Percentiles rank a stretch among this genome's conserved stretches.
Conservation (phyloP, 768 basidiomycete species). For the Tricholoma saponaceum region DNA sequence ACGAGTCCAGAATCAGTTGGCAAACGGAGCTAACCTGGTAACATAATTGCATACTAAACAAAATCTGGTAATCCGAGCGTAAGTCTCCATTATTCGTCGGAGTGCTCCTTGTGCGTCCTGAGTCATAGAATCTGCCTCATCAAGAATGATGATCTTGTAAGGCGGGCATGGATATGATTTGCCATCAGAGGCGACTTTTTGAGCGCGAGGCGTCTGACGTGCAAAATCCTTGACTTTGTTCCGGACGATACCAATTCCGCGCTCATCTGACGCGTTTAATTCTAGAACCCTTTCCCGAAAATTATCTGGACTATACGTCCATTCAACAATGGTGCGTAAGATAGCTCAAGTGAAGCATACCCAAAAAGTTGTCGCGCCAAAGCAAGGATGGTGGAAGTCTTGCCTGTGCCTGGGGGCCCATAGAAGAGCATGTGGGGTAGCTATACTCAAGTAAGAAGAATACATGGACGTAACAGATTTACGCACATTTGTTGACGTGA, state of each 20-base stretch:
- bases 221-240: slow-evolving; percentile 99
- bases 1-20: neutral
- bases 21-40: slow-evolving; percentile 61
- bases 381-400: slow-evolving; percentile 97
- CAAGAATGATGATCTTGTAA: slow-evolving; percentile 97
- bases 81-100: slow-evolving; percentile 99
- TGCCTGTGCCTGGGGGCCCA: slow-evolving; percentile 97
- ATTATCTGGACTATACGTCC: slow-evolving; percentile 76
- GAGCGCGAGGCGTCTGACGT: slow-evolving; percentile 84
- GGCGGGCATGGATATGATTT: slow-evolving; percentile 94
- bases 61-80: slow-evolving; percentile 94
- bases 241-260: slow-evolving; percentile 93
- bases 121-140: slow-evolving; percentile 99
- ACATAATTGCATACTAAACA: slow-evolving; percentile 99
- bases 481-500: slow-evolving; percentile 86
- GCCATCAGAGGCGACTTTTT: slow-evolving; percentile 65
- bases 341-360: slow-evolving; percentile 36
- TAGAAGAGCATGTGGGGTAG: slow-evolving; percentile 99
- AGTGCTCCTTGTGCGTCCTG: slow-evolving; percentile 98
- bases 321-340: slow-evolving; percentile 1
- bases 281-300: slow-evolving; percentile 92
- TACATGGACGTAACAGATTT: neutral
- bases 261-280: slow-evolving; percentile 97
- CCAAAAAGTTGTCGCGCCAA: slow-evolving; percentile 92
- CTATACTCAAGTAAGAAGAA: slow-evolving; percentile 36